These are phyloP conservation scores for Skeletonema potamos DNA, from an alignment of 108 stramenopile genomes.

Conservation along the genomic window DNA sequence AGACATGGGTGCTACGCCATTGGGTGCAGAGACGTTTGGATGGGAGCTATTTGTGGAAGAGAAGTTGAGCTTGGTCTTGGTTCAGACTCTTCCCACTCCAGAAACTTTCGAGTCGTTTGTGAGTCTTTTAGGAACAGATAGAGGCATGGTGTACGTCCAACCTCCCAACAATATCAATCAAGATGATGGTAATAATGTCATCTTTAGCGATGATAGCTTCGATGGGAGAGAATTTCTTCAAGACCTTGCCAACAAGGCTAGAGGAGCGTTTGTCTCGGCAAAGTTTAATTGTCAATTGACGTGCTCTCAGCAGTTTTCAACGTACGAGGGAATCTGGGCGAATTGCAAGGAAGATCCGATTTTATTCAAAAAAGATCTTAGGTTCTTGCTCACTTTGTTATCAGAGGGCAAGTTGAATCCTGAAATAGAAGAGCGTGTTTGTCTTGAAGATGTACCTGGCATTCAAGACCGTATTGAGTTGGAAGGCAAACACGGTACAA, in stretches of 20 bases:
- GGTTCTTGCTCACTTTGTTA: constrained; percentile 37
- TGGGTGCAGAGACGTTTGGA: constrained; percentile 28
- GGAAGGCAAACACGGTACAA: constrained; percentile 25
- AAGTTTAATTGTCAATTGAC: constrained; percentile 29
- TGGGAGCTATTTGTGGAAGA: constrained; percentile 34
- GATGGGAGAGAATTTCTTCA: constrained; percentile 5
- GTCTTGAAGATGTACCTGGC: constrained; percentile 29
- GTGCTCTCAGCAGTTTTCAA: constrained; percentile 28
- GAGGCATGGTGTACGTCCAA: constrained; percentile 22
- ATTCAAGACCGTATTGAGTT: constrained; percentile 39
- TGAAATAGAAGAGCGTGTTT: constrained; percentile 22
- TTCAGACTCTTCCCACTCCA: constrained; percentile 30
- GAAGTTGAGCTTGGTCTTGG: constrained; percentile 21
- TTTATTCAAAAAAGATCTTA: constrained; percentile 39
- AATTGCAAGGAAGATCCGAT: constrained; percentile 30
- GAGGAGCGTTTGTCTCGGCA: constrained; percentile 15
- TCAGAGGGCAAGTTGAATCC: constrained; percentile 27
- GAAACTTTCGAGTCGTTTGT: constrained; percentile 36
- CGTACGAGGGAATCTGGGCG: constrained; percentile 41
- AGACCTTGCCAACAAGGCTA: constrained; percentile 29
- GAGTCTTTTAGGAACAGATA: constrained; percentile 17
- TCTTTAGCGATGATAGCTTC: constrained; percentile 10
- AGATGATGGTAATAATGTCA: background rate
- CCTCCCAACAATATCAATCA: constrained; percentile 16
- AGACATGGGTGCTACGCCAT: constrained; percentile 24